These are phyloP conservation scores for Myochromella boudieri DNA, from an alignment of 768 basidiomycete genomes.

Conservation along the genomic window DNA sequence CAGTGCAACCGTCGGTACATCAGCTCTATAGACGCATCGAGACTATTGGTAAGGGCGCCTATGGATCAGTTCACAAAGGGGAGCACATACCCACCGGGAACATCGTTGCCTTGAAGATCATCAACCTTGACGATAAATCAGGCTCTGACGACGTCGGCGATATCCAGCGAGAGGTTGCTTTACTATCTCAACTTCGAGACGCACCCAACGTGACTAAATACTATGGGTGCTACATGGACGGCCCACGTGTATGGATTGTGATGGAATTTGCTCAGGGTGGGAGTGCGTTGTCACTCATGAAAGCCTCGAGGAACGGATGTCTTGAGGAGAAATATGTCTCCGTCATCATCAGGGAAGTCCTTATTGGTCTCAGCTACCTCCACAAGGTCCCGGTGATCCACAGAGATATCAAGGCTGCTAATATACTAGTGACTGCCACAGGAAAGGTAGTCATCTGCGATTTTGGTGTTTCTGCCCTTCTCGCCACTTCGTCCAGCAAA, in stretches of 20 bases:
- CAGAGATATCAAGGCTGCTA: constrained; percentile 97
- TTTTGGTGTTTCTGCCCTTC: constrained; percentile 95
- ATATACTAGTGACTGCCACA: constrained; percentile 84
- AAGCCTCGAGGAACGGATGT: constrained; percentile 69
- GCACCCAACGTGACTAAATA: constrained; percentile 93
- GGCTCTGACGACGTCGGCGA: constrained; percentile 92
- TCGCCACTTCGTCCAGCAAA: constrained; percentile 83
- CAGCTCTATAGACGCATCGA: constrained; percentile 84
- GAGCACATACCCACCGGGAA: constrained; percentile 81
- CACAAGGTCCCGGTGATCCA: constrained; percentile 96
- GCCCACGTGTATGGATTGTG: constrained; percentile 96
- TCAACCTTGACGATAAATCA: constrained; percentile 88
- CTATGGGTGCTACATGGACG: constrained; percentile 94
- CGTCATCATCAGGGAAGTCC: constrained; percentile 86
- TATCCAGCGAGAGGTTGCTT: constrained; percentile 94
- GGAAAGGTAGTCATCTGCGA: constrained; percentile 96
- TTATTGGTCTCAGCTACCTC: constrained; percentile 83
- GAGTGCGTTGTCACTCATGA: constrained; percentile 91
- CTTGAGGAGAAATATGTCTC: constrained; percentile 90
- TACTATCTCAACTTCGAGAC: constrained; percentile 86
- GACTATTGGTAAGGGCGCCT: constrained; percentile 93
- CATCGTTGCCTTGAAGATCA: constrained; percentile 96
- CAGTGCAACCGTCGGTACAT: constrained; percentile 71
- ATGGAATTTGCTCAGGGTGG: constrained; percentile 99
- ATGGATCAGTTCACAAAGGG: constrained; percentile 94